Base-by-base conservation (phyloP, 305 asterid genomes). In the Rubia peregrina region DNA sequence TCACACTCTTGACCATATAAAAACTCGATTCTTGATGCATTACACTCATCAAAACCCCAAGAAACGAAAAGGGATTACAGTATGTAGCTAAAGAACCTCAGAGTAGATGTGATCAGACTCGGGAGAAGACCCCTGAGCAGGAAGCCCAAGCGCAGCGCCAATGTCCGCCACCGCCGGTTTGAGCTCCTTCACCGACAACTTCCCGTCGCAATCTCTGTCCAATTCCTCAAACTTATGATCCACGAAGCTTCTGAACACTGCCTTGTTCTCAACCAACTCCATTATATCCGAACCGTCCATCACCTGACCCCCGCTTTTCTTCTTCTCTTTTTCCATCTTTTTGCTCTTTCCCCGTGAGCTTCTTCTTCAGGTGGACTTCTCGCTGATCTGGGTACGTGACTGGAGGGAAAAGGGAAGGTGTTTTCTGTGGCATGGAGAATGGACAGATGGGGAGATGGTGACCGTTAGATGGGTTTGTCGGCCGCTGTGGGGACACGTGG, bases 231-330 rank as follows among this genome's bases (percentile, higher is more conserved):
- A 93, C 91, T 93, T 93, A 73, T 89, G 89, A 76, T 93, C 87
- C 33, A 90, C 97, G 62, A 85, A 93, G 66, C 80, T 84, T 72
- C 83, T 84, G 67, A 88, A 90, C 22, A 88, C 97, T 56, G 77
- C 74, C 81, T 89, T 89, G 71, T 90, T 88, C 75, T 85, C 96
- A 82, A 93, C 98, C 76, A 93, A 85, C 95, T 89, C 81, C 90
- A 85, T 88, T 88, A 91, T 84, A 82, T 86, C 87, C 59, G 98
- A 90, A 74, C 98, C 97, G 91, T 93, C 98, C 91, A 93, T 73
- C 77, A 88, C 86, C 49, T 69, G 51, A 53, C 46, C 5, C 46
- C 9, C 71, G 5, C 83, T 76, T 79, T 86, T 82, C 67, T 71
- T 80, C 87, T 75, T 78, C 89, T 43, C 76, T 44, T 59, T 72